Evolutionary conservation across 1,284 basidiomycete species (phyloP).

Genomic region (Cerioporus squamosus): DNA sequence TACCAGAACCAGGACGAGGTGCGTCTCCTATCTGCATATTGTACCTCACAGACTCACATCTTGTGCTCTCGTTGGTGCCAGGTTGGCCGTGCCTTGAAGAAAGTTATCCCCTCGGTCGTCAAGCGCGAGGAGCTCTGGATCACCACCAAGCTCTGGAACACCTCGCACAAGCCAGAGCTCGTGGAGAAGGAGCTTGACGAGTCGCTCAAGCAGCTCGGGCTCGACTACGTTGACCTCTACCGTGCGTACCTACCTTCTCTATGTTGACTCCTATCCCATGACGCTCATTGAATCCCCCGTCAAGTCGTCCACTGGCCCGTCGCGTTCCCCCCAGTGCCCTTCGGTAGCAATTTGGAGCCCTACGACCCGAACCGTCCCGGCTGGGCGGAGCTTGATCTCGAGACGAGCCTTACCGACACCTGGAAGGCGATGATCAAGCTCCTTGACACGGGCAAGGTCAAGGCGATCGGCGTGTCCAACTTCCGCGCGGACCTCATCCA

Average conservation of each 20-base stretch:
- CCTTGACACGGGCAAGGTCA: conserved; percentile 54
- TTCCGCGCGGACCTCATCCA: conserved; percentile 72
- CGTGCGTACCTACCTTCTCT: conserved; percentile 22
- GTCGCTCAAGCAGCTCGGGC: conserved; percentile 73
- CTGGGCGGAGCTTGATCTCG: conserved; percentile 59
- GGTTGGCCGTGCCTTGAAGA: conserved; percentile 73
- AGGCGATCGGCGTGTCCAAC: conserved; percentile 80
- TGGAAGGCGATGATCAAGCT: conserved; percentile 81
- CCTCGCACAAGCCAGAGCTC: conserved; percentile 59
- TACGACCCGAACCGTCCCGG: conserved; percentile 47
- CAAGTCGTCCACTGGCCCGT: conserved; percentile 90
- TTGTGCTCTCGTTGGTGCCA: conserved; percentile 15
- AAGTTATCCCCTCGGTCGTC: conserved; percentile 79
- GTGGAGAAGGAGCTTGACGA: conserved; percentile 78
- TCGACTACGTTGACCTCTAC: conserved; percentile 83
- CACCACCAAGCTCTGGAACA: conserved; percentile 85
- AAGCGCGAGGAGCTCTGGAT: conserved; percentile 85
- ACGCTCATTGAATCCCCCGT: too few species aligned
- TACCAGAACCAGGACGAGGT: conserved; percentile 80
- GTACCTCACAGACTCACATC: neutral
- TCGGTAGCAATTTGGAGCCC: conserved; percentile 61
- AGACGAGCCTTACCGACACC: conserved; percentile 74
- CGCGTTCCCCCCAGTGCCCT: conserved; percentile 68
- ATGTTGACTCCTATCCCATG: neutral
- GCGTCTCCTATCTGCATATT: conserved; percentile 1